Base-by-base conservation (phyloP, 2,329 filamentous ascomycete genomes). In the Diaporthe vexans region DNA sequence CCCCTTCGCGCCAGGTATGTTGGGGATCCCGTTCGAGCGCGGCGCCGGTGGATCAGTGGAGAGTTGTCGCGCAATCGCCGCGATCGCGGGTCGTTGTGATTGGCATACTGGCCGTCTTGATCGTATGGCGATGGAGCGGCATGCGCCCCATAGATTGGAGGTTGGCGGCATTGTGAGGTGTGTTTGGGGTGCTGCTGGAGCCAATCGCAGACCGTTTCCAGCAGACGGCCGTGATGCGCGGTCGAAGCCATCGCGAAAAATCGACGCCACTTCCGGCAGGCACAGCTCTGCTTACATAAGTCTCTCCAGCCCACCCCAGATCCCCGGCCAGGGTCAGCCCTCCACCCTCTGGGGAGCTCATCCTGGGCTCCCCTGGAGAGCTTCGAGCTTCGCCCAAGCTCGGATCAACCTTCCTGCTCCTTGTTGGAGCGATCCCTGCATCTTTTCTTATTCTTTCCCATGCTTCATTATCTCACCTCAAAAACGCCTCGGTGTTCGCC, bases 121-220 rank as follows among this genome's bases (percentile, higher is more conserved):
- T 71, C 84, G 82, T 61, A 86, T 76, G 51, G 83, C 81, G 65
- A 88, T 81, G 57, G 83, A 81, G 75, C 85, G 83, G 79, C 84
- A 83, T 70, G 82, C 83, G 77, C 82, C 80, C 77, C 87, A 85
- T 54, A 91, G 77, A 76, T 86, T 88, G 78, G 90, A 82, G 82
- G 88, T 85, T 73, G 90, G 86, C 78, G 89, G 86, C 90, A 92
- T 92, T 73, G 75, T 81, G 59, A 68, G 67, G 73, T 65, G 75
- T 76, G 73, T 40, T 40, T 74, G 67, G 63, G 69, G 58, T 56
- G 65, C 73, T 75, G 75, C 40, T 65, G 63, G 70, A 48, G 37
- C 61, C 67, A 65, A 65, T 63, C 51, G 63, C 48, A 33, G 33
- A 29, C 33, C n/a, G 48, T 11, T n/a, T 33, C 33, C 4, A 54